Evolutionary conservation across 148 eudicot species (phyloP).

Genomic region (Tetragonia tetragonoides): DNA sequence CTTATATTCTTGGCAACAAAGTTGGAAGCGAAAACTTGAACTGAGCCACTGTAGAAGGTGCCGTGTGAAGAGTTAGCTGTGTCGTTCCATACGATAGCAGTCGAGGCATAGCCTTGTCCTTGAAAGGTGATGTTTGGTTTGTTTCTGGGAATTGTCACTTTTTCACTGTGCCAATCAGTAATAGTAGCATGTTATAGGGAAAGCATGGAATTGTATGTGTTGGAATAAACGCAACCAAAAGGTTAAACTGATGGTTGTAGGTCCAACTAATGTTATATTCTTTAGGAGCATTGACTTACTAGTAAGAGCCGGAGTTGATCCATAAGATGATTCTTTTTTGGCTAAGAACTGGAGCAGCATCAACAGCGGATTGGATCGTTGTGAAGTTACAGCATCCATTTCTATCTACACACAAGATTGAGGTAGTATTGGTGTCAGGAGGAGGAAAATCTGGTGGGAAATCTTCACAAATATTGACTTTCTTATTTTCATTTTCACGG

Average conservation of each 20-base stretch:
- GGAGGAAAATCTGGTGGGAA: slow-evolving; percentile 76
- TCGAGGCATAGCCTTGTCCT: slow-evolving; percentile 85
- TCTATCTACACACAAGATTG: slow-evolving; percentile 65
- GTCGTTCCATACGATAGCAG: slow-evolving; percentile 88
- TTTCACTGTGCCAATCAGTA: slow-evolving; percentile 48
- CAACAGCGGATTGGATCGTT: slow-evolving; percentile 74
- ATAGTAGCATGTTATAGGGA: slow-evolving; percentile 2
- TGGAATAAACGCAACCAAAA: neutral
- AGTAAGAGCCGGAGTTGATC: slow-evolving; percentile 78
- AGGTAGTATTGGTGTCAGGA: slow-evolving; percentile 57
- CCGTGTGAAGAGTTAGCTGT: slow-evolving; percentile 85
- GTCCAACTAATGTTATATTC: too few relatives aligned
- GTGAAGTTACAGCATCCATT: slow-evolving; percentile 96
- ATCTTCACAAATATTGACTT: slow-evolving; percentile 48
- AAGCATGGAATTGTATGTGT: too few relatives aligned
- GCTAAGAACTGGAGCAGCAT: slow-evolving; percentile 54
- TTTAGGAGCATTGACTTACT: slow-evolving; percentile 39
- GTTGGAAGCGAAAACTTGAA: slow-evolving; percentile 80
- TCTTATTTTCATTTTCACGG: slow-evolving; percentile 7
- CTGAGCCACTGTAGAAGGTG: slow-evolving; percentile 73
- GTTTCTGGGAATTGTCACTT: slow-evolving; percentile 59
- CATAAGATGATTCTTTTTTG: slow-evolving; percentile 61
- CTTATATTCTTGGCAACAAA: slow-evolving; percentile 91
- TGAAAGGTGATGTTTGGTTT: slow-evolving; percentile 89
- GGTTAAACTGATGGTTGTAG: too few relatives aligned